phyloP scores from a whole-genome alignment of 1,284 basidiomycete genomes.

The Malassezia slooffiae region DNA sequence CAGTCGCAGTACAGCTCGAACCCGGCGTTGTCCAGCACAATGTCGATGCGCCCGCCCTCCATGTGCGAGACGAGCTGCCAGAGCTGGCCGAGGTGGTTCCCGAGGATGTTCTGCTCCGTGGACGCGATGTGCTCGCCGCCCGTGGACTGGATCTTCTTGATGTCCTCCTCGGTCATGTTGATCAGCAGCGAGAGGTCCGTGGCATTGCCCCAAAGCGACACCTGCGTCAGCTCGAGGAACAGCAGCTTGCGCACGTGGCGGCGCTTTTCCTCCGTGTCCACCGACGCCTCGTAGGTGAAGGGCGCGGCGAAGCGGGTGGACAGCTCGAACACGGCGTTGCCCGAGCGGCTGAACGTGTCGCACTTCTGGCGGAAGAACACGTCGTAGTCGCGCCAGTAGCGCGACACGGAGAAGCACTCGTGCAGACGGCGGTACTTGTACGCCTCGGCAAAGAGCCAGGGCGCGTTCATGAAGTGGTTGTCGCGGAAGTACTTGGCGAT shows the following conservation, averaged over 20 bases:
- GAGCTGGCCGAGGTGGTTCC: slow-evolving; percentile 66
- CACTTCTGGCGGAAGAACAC: slow-evolving; percentile 55
- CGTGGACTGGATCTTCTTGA: slow-evolving; percentile 91
- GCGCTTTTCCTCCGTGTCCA: slow-evolving; percentile 52
- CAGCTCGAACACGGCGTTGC: slow-evolving; percentile 86
- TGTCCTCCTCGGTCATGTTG: slow-evolving; percentile 98
- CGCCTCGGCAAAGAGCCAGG: slow-evolving; percentile 62
- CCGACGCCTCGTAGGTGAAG: slow-evolving; percentile 53
- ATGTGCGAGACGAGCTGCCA: slow-evolving; percentile 67
- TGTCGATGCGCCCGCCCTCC: slow-evolving; percentile 48
- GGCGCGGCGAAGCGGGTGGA: slow-evolving; percentile 84
- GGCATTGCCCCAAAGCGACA: slow-evolving; percentile 23
- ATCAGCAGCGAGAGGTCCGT: slow-evolving; percentile 90
- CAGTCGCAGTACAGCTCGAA: slow-evolving; percentile 95
- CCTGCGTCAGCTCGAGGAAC: slow-evolving; percentile 85
- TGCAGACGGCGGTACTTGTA: slow-evolving; percentile 93
- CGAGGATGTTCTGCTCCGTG: slow-evolving; percentile 88
- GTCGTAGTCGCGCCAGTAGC: slow-evolving; percentile 67
- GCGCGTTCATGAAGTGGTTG: slow-evolving; percentile 82
- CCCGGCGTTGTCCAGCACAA: slow-evolving; percentile 66
- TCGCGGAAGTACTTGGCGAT: slow-evolving; percentile 65
- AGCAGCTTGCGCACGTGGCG: slow-evolving; percentile 70
- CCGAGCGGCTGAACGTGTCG: slow-evolving; percentile 87
- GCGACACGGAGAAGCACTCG: slow-evolving; percentile 87
- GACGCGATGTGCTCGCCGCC: slow-evolving; percentile 88